phyloP scores from a whole-genome alignment of 768 basidiomycete species.

The Agrocybe praecox region DNA sequence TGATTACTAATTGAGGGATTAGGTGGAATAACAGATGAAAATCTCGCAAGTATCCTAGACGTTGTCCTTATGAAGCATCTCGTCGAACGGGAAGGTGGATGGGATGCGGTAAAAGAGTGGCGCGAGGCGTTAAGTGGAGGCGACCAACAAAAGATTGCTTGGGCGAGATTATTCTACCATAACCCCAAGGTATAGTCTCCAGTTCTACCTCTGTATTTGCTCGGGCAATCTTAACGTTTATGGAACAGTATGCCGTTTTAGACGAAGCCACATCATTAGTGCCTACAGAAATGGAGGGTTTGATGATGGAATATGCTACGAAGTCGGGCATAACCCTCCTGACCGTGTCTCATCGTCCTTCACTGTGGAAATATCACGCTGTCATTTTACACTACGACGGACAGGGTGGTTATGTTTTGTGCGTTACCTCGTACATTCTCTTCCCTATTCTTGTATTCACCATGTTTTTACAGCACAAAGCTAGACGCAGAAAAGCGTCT shows the following conservation, averaged over 20 bases:
- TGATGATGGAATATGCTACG: constrained; percentile 94
- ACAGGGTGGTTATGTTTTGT: constrained; percentile 96
- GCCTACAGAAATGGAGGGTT: constrained; percentile 87
- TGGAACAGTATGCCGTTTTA: constrained; percentile 83
- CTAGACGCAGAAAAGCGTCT: constrained; percentile 89
- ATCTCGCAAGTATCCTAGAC: constrained; percentile 71
- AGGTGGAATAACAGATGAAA: constrained; percentile 76
- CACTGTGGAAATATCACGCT: constrained; percentile 90
- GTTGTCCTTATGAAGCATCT: constrained; percentile 85
- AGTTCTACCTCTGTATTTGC: background rate
- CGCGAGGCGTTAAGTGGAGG: constrained; percentile 91
- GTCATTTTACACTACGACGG: constrained; percentile 93
- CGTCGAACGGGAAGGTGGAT: constrained; percentile 95
- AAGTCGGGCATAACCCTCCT: constrained; percentile 87
- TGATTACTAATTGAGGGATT: constrained; percentile 1
- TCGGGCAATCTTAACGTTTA: background rate
- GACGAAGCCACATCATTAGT: constrained; percentile 97
- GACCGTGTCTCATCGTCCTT: constrained; percentile 94
- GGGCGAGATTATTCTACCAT: constrained; percentile 97
- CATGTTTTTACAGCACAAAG: constrained; percentile 59
- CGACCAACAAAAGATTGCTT: constrained; percentile 96
- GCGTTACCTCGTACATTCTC: constrained; percentile 31
- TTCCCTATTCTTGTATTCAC: background rate
- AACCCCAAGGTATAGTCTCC: constrained; percentile 69
- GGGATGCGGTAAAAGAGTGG: constrained; percentile 91